These are phyloP conservation scores for Ceriops tagal DNA, from an alignment of 345 rosid genomes.

Conservation along the genomic window DNA sequence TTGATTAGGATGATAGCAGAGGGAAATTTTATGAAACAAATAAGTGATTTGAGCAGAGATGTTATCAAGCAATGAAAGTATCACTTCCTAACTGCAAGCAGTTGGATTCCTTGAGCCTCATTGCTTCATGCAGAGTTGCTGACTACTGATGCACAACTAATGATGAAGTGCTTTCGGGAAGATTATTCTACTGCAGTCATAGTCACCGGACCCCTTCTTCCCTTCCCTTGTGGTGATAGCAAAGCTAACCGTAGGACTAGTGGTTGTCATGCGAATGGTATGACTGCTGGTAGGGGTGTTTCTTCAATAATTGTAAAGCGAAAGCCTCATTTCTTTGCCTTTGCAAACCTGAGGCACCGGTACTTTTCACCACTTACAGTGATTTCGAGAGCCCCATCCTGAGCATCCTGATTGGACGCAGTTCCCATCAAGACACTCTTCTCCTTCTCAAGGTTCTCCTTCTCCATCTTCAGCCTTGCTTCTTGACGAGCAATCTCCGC, in stretches of 20 bases:
- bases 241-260: neutral
- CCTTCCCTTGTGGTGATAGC: no score
- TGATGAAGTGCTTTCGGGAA: no score
- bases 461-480: conserved; percentile 92
- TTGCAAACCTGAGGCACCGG: conserved; percentile 82
- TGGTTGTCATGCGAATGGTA: neutral
- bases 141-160: no score
- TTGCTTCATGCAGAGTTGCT: no score
- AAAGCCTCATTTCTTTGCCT: conserved; percentile 78
- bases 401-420: conserved; percentile 89
- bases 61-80: no score
- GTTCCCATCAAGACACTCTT: conserved; percentile 98
- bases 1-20: no score
- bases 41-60: no score
- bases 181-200: no score
- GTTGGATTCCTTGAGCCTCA: no score
- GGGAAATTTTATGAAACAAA: no score
- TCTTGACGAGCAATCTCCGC: conserved; percentile 92
- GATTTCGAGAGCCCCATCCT: conserved; percentile 94
- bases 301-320: neutral
- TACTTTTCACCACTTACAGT: conserved; percentile 97
- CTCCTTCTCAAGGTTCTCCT: conserved; percentile 94
- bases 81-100: no score
- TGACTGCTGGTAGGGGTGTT: neutral
- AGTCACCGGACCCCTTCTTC: no score